These are phyloP conservation scores for Candida parachauliodes DNA, from an alignment of 805 yeast genomes.

Conservation along the genomic window DNA sequence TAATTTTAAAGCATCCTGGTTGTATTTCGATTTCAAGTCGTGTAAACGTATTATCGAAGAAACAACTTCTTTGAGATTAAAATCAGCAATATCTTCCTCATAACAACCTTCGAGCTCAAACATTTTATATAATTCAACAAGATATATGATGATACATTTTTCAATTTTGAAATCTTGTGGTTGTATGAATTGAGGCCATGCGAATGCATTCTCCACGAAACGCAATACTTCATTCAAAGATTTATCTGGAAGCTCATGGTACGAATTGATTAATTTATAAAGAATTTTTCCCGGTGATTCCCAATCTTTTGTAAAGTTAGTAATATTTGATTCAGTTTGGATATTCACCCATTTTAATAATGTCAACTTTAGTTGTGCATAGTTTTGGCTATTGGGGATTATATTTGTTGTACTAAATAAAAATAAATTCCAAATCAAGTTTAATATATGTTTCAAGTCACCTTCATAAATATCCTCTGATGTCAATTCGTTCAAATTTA, in stretches of 20 bases:
- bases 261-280: neutral
- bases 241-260: neutral
- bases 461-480: slow-evolving; percentile 51
- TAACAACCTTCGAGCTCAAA: slow-evolving; percentile 19
- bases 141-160: slow-evolving; percentile 53
- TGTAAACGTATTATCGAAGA: neutral
- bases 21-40: slow-evolving; percentile 4
- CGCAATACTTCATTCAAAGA: slow-evolving; percentile 32
- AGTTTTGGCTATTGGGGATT: slow-evolving; percentile 22
- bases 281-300: slow-evolving; percentile 14
- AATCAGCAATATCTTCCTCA: neutral
- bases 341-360: slow-evolving; percentile 52
- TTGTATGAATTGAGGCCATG: slow-evolving; percentile 50
- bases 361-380: slow-evolving; percentile 27
- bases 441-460: slow-evolving; percentile 43
- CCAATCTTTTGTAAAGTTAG: slow-evolving; percentile 57
- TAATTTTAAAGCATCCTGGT: neutral
- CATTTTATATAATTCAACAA: slow-evolving; percentile 55
- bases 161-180: slow-evolving; percentile 60
- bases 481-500: slow-evolving; percentile 40
- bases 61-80: neutral
- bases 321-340: slow-evolving; percentile 19
- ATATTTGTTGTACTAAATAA: slow-evolving; percentile 35
- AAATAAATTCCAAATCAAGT: slow-evolving; percentile 48
- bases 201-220: slow-evolving; percentile 33